phyloP scores from a whole-genome alignment of 768 basidiomycete species.

The Pleurotus tuber-regium region DNA sequence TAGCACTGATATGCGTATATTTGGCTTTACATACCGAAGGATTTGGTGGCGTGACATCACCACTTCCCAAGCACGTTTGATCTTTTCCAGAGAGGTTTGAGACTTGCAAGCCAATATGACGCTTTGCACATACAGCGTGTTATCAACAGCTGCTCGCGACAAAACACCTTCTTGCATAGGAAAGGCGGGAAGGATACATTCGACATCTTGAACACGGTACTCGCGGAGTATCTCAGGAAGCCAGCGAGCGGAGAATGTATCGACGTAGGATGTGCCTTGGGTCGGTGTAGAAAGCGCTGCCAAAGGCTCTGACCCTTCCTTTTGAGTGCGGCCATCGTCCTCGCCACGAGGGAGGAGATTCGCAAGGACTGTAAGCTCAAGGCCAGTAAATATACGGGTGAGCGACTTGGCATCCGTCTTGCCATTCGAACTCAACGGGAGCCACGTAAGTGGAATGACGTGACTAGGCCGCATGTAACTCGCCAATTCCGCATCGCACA shows the following conservation, averaged over 20 bases:
- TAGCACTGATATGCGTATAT: neutral
- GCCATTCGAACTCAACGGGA: slow-evolving; percentile 42
- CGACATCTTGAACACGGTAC: slow-evolving; percentile 18
- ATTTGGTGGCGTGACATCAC: slow-evolving; percentile 24
- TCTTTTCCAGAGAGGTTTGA: slow-evolving; percentile 16
- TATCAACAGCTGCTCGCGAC: slow-evolving; percentile 34
- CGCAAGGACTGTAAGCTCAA: slow-evolving; percentile 24
- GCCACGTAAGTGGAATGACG: slow-evolving; percentile 45
- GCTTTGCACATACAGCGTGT: slow-evolving; percentile 44
- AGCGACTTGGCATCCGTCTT: slow-evolving; percentile 35
- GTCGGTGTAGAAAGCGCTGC: neutral
- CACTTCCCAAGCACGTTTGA: slow-evolving; percentile 33
- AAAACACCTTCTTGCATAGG: slow-evolving; percentile 47
- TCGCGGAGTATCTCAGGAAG: slow-evolving; percentile 12
- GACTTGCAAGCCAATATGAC: slow-evolving; percentile 29
- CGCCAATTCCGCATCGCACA: slow-evolving; percentile 40
- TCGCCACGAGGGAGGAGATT: slow-evolving; percentile 17
- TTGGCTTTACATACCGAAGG: slow-evolving; percentile 19
- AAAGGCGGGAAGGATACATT: slow-evolving; percentile 36
- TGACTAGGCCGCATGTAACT: slow-evolving; percentile 52
- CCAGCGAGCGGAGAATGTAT: slow-evolving; percentile 17
- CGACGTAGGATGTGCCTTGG: neutral
- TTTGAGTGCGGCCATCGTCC: neutral
- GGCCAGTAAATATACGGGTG: slow-evolving; percentile 23
- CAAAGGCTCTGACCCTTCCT: slow-evolving; percentile 13